Evolutionary conservation across 176 grass and related monocot species (phyloP), one percentile per base, ranked within the genome.

Genomic region (Oryza meyeriana): DNA sequence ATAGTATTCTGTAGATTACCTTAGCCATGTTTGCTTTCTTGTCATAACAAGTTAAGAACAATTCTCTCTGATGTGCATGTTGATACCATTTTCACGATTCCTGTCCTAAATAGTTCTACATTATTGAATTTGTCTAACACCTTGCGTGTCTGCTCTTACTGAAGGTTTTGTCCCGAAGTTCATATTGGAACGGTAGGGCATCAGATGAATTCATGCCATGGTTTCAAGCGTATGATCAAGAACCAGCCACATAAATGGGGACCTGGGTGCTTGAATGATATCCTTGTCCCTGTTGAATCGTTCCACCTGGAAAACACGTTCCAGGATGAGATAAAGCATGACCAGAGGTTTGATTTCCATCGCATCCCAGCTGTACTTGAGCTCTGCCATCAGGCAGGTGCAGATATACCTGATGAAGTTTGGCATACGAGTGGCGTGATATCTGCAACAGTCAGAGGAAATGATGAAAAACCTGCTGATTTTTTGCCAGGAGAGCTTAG

Each of bases 301-400:
- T 95, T 88, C 66, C 90, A 93, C 68, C 88, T 93, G 28, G 76
- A 82, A 59, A 40, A 94, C 64, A 92, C 87, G 61, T 92, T 88
- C 59, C 88, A 98, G 41, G 78, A 78, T 66, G 86, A 92, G 77
- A 93, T 98, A 93, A 89, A 84, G 27, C 95, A 98, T 68, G 84
- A 95, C 25, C 90, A 93, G 67, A 90, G 92, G 83, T 98, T 98
- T 1, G 86, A 98, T 68, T 98, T 77, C 32, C 45, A 32, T 78
- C 88, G 82, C 3, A 62, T 95, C n/a, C 92, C 95, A 72, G 92
- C 90, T 79, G 79, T 95, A 45, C 66, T 93, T 3, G 92, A 98
- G 86, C 84, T 98, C 41, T 98, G 95, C 71, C 79, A 91, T 89
- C 92, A 98, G 64, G 90, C 95, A 55, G 95, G 95, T 57, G 95